Evolutionary conservation across 2,329 filamentous ascomycete genomes (phyloP).

Genomic region (Phymatotrichopsis omnivora): DNA sequence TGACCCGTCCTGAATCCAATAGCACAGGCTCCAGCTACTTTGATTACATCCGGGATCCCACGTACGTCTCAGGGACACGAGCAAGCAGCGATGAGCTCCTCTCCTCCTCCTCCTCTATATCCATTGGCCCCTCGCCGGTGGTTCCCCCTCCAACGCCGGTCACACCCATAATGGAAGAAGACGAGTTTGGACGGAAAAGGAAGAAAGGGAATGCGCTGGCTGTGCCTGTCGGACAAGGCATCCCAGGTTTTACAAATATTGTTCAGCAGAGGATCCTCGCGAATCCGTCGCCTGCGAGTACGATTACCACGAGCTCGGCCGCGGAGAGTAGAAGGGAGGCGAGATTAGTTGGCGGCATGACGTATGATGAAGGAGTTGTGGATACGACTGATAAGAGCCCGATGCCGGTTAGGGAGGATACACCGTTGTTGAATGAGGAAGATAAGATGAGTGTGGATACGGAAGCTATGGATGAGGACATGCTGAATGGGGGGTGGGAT

Average conservation of each 20-base stretch:
- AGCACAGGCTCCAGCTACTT: conserved; percentile 18
- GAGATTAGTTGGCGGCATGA: conserved; percentile 31
- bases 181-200: neutral
- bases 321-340: conserved; percentile 28
- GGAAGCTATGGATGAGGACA: neutral
- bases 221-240: too few relatives aligned
- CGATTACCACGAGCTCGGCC: conserved; percentile 27
- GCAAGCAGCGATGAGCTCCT: too few relatives aligned
- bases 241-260: too few relatives aligned
- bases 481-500: conserved; percentile 4
- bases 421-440: conserved; percentile 1
- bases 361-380: conserved; percentile 30
- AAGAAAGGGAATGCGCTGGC: too few relatives aligned
- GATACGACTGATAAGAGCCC: conserved; percentile 24
- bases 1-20: too few relatives aligned
- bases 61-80: neutral
- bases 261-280: too few relatives aligned
- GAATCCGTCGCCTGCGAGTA: conserved; percentile 24
- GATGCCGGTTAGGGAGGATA: conserved; percentile 16
- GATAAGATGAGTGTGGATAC: neutral
- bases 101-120: too few relatives aligned
- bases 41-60: conserved; percentile 5
- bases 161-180: neutral
- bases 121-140: too few relatives aligned
- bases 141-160: too few relatives aligned